A percentile compares a stretch with the other conserved stretches of the same genome.
Conservation (phyloP, 257 asterid species). For the Eustoma russellianum region DNA sequence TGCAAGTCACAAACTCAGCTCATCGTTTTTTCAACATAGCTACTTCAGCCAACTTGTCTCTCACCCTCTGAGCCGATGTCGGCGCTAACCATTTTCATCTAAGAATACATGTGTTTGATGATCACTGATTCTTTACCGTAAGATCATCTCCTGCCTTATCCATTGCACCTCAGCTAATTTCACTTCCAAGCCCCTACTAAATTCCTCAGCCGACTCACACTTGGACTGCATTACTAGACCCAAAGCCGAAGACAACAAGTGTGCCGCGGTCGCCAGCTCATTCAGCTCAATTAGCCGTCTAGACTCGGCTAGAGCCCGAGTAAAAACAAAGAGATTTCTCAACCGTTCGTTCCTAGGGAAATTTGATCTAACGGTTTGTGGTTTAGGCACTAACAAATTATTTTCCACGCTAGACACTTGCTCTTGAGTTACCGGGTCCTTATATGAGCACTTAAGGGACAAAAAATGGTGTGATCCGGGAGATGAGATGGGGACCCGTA, state of each 20-base stretch:
- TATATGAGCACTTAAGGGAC: constrained; percentile 41
- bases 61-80: constrained; percentile 64
- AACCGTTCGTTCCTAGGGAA: constrained; percentile 43
- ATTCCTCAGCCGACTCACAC: constrained; percentile 37
- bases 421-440: constrained; percentile 56
- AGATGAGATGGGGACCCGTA: constrained; percentile 44
- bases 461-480: constrained; percentile 57
- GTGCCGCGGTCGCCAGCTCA: constrained; percentile 58
- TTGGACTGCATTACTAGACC: constrained; percentile 48
- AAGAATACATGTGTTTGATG: constrained; percentile 27
- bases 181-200: constrained; percentile 41
- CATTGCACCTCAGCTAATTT: constrained; percentile 64
- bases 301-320: constrained; percentile 74
- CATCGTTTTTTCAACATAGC: constrained; percentile 36
- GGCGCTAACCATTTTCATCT: constrained; percentile 73
- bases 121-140: constrained; percentile 24
- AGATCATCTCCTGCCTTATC: constrained; percentile 32
- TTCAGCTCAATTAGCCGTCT: constrained; percentile 52
- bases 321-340: constrained; percentile 48
- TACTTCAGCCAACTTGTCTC: constrained; percentile 55
- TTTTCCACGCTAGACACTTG: constrained; percentile 38
- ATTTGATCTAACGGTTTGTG: constrained; percentile 44
- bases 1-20: constrained; percentile 57
- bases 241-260: constrained; percentile 62
- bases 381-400: constrained; percentile 48